Evolutionary conservation across 768 basidiomycete species (phyloP), one percentile per base, ranked within the genome.

Genomic region (Suillus placidus): DNA sequence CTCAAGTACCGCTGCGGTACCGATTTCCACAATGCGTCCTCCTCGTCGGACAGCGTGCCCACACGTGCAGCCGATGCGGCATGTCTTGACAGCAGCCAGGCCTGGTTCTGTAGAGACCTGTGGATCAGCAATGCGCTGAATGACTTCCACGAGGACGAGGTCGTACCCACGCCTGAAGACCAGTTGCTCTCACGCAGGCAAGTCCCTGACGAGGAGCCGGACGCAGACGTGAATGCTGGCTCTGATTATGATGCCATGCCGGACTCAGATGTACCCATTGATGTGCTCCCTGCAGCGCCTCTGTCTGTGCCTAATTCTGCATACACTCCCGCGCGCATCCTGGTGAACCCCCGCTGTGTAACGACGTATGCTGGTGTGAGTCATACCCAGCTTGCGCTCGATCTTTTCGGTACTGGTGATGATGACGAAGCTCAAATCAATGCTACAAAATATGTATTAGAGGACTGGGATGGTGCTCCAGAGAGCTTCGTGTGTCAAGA

Each of bases 401-500:
- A 98, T 77, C 78, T 99, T 70, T 99, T 98, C 71, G 97, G 96
- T 0, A 79, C 82, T 12, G 84, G 87, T 47, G 85, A 87, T n/a
- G 88, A 88, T 30, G 89, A 93, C 57, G 83, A 81, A 49, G 69
- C 79, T 18, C 78, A 81, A 34, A 84, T 84, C 55, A 77, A 77
- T 23, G 56, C 69, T 3, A 76, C 76, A 32, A 94, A 91, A 76
- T 97, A 98, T 77, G 84, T 93, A 0, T 77, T 99, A 61, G 93
- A 95, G 55, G 94, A 97, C 73, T 99, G 96, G 96, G 91, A 94
- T 63, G 93, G 94, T 34, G 94, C 97, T 6, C 97, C 97, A 0
- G 96, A 98, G 75, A 94, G 92, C 68, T 99, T 97, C 78, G 96
- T 98, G 7, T 99, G 97, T 73, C 97, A 99, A 79, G 97, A 99